phyloP scores from a whole-genome alignment of 768 basidiomycete species.

The Cytidiella melzeri region DNA sequence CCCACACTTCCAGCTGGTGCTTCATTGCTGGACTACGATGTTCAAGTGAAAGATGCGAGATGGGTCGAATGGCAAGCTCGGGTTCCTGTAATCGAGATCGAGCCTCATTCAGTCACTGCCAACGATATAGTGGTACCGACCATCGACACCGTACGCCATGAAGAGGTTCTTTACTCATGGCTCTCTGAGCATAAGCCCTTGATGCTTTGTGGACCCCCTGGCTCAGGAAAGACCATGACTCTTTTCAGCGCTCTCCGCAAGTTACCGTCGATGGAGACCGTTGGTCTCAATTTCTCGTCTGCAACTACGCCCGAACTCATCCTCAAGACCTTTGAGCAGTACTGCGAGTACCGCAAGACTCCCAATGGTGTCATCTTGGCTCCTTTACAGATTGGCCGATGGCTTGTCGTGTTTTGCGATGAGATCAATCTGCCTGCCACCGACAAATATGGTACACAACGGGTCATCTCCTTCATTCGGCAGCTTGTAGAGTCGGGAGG shows the following conservation, averaged over 20 bases:
- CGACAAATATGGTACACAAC: slow-evolving; percentile 97
- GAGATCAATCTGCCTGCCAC: slow-evolving; percentile 97
- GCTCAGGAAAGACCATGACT: slow-evolving; percentile 99
- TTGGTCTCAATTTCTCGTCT: slow-evolving; percentile 98
- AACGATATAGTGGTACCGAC: slow-evolving; percentile 97
- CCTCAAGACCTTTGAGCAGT: slow-evolving; percentile 98
- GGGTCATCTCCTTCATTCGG: slow-evolving; percentile 96
- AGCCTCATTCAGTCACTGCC: slow-evolving; percentile 92
- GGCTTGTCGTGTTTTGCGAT: slow-evolving; percentile 99
- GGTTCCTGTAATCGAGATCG: slow-evolving; percentile 94
- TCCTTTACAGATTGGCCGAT: slow-evolving; percentile 90
- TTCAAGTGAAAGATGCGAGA: slow-evolving; percentile 76
- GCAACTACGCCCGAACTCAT: slow-evolving; percentile 98
- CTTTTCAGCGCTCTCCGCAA: slow-evolving; percentile 96
- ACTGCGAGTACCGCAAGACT: slow-evolving; percentile 98
- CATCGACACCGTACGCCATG: slow-evolving; percentile 96
- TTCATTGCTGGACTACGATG: slow-evolving; percentile 94
- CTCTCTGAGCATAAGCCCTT: slow-evolving; percentile 97
- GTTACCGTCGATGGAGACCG: slow-evolving; percentile 97
- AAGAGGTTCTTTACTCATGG: slow-evolving; percentile 98
- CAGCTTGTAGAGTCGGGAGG: slow-evolving; percentile 94
- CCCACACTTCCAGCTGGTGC: slow-evolving; percentile 69
- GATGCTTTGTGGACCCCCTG: slow-evolving; percentile 98
- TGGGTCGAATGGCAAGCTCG: slow-evolving; percentile 91
- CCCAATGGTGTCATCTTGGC: slow-evolving; percentile 96